A percentile compares a stretch with the other conserved stretches of the same genome.
These are phyloP conservation scores for Trametes polyzona DNA, from an alignment of 1,284 basidiomycete genomes.

Conservation along the genomic window DNA sequence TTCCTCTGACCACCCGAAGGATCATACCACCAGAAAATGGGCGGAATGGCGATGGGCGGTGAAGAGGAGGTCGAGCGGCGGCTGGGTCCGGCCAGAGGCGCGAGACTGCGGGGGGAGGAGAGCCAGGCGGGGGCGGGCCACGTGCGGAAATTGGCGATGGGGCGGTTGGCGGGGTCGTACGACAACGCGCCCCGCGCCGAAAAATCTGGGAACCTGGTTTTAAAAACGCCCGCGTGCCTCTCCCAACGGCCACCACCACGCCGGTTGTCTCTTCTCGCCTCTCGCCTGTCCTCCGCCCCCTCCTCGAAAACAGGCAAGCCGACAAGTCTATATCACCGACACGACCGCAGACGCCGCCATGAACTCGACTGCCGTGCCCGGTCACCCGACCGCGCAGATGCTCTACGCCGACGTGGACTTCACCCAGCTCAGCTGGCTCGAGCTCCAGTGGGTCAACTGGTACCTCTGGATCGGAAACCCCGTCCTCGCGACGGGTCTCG, in stretches of 20 bases:
- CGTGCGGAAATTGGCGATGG: conserved; percentile 10
- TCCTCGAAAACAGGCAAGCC: not conserved
- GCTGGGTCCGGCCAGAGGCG: conserved; percentile 25
- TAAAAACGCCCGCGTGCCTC: conserved; percentile 13
- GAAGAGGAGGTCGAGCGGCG: conserved; percentile 6
- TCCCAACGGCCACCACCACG: conserved; percentile 7
- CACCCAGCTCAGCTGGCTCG: conserved; percentile 71
- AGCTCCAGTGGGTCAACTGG: conserved; percentile 83
- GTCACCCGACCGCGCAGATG: conserved; percentile 36
- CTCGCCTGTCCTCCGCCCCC: not conserved
- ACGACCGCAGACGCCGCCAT: conserved; percentile 13
- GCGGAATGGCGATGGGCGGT: not conserved
- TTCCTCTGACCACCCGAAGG: not conserved
- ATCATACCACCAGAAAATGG: not conserved
- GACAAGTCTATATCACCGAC: not conserved
- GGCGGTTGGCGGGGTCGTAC: conserved; percentile 24
- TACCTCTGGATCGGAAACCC: conserved; percentile 91
- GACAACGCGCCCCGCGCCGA: conserved; percentile 11
- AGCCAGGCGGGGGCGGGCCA: conserved; percentile 9
- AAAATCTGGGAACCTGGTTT: conserved; percentile 11
- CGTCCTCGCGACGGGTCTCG: conserved; percentile 90
- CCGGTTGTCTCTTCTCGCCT: conserved; percentile 20
- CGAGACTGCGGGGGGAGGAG: conserved; percentile 3
- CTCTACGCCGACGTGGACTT: conserved; percentile 70
- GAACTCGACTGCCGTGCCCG: conserved; percentile 31